Base-by-base conservation (phyloP, 2,329 filamentous ascomycete species). In the Cytospora paraplurivora region DNA sequence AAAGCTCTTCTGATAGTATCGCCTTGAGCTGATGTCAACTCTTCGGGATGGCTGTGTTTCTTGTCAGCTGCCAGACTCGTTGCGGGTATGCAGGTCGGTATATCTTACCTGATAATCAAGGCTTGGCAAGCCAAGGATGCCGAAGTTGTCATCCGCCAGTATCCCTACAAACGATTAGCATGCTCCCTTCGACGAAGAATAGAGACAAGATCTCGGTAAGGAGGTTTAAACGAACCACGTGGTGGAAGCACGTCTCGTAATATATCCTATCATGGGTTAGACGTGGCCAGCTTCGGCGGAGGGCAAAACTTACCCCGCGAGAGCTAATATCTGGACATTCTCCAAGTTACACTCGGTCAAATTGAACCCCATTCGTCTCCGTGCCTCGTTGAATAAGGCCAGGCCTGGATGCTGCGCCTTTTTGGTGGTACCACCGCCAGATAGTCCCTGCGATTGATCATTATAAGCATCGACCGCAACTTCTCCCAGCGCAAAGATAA, bases 351-450 rank as follows among this genome's bases (percentile, higher is more conserved):
- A 84, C 32, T 84, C 80, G 1, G 81, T 81, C 59, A 82, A 69
- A 11, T 81, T 77, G 69, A 86, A 87, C 0, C 86, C 85, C 70
- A 87, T 78, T n/a, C 84, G 77, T 63, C 79, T 81, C 57, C 85
- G 78, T 17, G 85, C 86, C 71, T 88, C 85, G 66, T 88, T 88
- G 73, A 88, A 88, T 41, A 86, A 78, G 1, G 78, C 77, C 3
- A 88, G 71, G 0, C 86, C 86, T 0, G 86, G 85, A 2, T 85
- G 85, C 19, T 75, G 76, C 15, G 77, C 75, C 2, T 72, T 68
- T 2, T 79, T 78, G 1, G 27, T 4, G 2, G 27, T 27, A 27
- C 83, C 82, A 27, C 83, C 82, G 13, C 84, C 84, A 49, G 80
- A 79, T 32, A 86, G 74, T 3, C 84, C 83, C 68, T 83, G 84